Evolutionary conservation across 139 green algal genomes (phyloP).

Genomic region (Parachlorella kessleri): DNA sequence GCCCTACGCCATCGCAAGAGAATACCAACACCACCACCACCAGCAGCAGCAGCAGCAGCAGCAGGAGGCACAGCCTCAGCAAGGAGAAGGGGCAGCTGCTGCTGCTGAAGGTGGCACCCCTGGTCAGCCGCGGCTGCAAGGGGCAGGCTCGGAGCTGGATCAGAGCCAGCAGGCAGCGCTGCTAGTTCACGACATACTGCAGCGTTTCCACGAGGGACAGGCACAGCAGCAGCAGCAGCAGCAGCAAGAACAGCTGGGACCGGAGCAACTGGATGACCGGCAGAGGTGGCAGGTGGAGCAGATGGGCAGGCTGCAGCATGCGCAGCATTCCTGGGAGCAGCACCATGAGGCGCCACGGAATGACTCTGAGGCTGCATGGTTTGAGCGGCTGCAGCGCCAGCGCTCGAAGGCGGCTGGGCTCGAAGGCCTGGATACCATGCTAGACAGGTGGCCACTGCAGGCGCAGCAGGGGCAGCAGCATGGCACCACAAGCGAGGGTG

Average conservation of each 20-base stretch:
- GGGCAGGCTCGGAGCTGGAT: conserved; percentile 11
- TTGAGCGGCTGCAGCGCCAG: neutral
- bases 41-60: conserved; percentile 10
- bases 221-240: neutral
- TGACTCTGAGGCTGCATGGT: neutral
- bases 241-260: conserved; percentile 8
- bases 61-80: neutral
- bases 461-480: no score
- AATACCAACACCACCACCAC: conserved; percentile 13
- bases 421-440: neutral
- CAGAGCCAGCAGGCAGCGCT: neutral
- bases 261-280: neutral
- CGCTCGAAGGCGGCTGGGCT: neutral
- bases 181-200: neutral
- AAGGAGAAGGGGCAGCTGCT: conserved; percentile 3
- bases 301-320: neutral
- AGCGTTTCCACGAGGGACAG: neutral
- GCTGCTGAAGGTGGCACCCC: neutral
- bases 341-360: neutral
- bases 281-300: conserved; percentile 3
- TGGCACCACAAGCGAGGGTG: neutral
- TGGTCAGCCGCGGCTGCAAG: no score
- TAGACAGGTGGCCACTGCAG: conserved; percentile 1
- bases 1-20: no score
- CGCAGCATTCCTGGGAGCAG: neutral